These are phyloP conservation scores for Mucor saturninus DNA, from an alignment of 371 early-diverging fungal genomes.

Conservation along the genomic window DNA sequence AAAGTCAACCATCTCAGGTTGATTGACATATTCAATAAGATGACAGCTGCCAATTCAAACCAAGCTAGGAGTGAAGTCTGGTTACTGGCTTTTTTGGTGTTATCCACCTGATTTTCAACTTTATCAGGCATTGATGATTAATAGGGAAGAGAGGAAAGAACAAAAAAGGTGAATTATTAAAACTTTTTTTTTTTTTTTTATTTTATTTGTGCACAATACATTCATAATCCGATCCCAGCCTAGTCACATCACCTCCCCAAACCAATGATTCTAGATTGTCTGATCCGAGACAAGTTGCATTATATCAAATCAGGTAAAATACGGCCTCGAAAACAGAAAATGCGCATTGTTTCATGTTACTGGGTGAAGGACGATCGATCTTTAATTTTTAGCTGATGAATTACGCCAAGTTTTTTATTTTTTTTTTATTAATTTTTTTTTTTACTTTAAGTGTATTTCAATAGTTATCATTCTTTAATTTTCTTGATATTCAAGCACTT, in stretches of 20 bases:
- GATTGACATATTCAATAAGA: constrained; percentile 24
- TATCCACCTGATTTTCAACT: not conserved
- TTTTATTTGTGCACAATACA: not conserved
- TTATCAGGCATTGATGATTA: not conserved
- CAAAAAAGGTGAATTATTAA: not conserved
- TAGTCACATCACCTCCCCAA: too few species aligned
- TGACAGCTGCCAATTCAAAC: constrained; percentile 18
- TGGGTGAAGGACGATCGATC: too few species aligned
- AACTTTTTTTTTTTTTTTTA: constrained; percentile 5
- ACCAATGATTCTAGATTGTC: too few species aligned
- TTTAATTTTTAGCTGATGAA: too few species aligned
- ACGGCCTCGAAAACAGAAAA: too few species aligned
- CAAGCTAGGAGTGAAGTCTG: constrained; percentile 23
- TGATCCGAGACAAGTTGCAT: too few species aligned
- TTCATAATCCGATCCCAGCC: not conserved
- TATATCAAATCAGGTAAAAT: not conserved
- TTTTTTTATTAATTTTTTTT: too few species aligned
- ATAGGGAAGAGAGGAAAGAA: not conserved
- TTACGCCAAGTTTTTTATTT: too few species aligned
- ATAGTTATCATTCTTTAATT: not conserved
- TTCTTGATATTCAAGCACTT: not conserved
- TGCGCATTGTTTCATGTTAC: too few species aligned
- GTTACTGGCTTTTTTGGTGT: not conserved
- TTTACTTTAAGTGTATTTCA: not conserved
- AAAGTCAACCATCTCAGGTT: constrained; percentile 33